These are phyloP conservation scores for Boletus coccyginus DNA, from an alignment of 768 basidiomycete species.

Conservation along the genomic window DNA sequence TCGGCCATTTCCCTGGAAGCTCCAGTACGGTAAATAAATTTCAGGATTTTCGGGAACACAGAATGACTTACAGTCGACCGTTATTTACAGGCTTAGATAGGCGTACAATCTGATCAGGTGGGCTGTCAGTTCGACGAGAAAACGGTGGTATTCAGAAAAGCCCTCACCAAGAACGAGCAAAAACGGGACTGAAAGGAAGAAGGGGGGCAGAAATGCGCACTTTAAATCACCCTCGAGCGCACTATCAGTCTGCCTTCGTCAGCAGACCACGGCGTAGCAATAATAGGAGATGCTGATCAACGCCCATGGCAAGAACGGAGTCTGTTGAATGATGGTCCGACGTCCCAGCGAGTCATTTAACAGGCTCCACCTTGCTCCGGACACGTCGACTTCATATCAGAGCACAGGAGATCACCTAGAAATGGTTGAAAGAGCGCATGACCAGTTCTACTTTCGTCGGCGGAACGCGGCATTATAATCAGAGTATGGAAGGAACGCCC, in stretches of 20 bases:
- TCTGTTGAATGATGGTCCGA: neutral
- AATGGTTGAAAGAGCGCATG: neutral
- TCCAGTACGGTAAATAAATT: neutral
- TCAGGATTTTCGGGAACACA: neutral
- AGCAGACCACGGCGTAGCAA: neutral
- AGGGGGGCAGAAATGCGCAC: neutral
- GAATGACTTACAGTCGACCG: neutral
- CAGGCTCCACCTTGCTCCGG: no score
- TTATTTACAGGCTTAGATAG: neutral
- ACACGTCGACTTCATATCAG: neutral
- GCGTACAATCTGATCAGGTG: neutral
- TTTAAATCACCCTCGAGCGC: conserved; percentile 1
- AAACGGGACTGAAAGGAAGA: neutral
- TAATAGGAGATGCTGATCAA: neutral
- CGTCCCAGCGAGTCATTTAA: no score
- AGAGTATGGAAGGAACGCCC: no score
- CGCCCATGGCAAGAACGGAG: neutral
- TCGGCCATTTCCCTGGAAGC: neutral
- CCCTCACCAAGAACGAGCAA: neutral
- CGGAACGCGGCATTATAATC: no score
- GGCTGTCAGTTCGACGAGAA: neutral
- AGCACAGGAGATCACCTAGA: conserved; percentile 1
- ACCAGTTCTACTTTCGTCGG: no score
- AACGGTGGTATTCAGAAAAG: neutral
- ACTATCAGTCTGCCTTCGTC: neutral